These are phyloP conservation scores for Neonectria coccinea DNA, from an alignment of 2,329 filamentous ascomycete genomes.

Conservation along the genomic window DNA sequence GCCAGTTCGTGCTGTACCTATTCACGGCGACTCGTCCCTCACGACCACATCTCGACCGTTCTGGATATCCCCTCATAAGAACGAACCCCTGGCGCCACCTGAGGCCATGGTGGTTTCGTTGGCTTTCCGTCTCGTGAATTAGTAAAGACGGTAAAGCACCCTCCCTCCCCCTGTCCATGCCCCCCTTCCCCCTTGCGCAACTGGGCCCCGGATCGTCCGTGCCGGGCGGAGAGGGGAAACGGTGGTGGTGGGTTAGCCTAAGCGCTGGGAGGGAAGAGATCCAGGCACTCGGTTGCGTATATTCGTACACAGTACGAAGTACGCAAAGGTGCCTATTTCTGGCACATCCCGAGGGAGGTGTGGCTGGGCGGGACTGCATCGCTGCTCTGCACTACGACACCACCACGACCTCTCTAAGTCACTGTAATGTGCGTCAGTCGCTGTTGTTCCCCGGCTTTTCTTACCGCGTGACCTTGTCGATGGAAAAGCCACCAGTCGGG, in stretches of 20 bases:
- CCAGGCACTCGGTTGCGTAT: slow-evolving; percentile 29
- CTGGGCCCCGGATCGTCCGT: slow-evolving; percentile 35
- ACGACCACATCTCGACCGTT: neutral
- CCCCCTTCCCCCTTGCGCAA: neutral
- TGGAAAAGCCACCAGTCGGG: neutral
- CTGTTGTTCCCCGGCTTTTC: neutral
- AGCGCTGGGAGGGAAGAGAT: slow-evolving; percentile 16
- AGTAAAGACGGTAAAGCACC: neutral
- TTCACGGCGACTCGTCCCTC: neutral
- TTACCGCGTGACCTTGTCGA: neutral
- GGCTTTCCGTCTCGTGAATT: neutral
- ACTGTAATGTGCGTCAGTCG: too few species aligned
- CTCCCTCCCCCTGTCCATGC: neutral
- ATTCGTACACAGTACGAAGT: too few species aligned
- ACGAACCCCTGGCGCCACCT: slow-evolving; percentile 23
- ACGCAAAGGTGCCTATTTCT: slow-evolving; percentile 21
- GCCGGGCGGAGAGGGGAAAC: slow-evolving; percentile 26
- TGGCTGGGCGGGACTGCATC: slow-evolving; percentile 4
- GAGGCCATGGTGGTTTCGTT: slow-evolving; percentile 10
- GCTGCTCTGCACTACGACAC: slow-evolving; percentile 1
- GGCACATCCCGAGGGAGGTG: slow-evolving; percentile 2
- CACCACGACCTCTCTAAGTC: neutral
- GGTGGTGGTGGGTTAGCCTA: slow-evolving; percentile 26
- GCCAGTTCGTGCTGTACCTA: too few species aligned
- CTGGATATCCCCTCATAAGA: slow-evolving; percentile 7